Evolutionary conservation across 495 filamentous ascomycete genomes (phyloP), one percentile per base, ranked within the genome.

Genomic region (Chaetomium fimeti): DNA sequence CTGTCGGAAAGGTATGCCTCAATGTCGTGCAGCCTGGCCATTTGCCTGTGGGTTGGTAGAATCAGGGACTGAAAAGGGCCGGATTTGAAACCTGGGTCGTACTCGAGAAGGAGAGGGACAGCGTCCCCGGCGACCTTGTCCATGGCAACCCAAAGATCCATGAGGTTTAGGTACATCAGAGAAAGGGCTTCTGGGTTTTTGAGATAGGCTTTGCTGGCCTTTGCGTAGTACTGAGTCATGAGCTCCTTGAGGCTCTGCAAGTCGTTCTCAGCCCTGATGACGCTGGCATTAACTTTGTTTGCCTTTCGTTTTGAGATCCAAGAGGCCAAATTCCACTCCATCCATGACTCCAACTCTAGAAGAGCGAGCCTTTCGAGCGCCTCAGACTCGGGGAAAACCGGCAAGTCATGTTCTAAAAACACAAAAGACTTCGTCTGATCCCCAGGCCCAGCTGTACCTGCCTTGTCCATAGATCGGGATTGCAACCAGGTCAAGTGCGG

Each of bases 141-240:
- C 52, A 77, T 74, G 20, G 84, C 84, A 42, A 87, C 68, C 87
- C 88, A 91, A 0, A 90, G 64, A 28, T 90, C 86, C 60, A 89
- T 70, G 5, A 83, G 70, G 0, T 79, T 85, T 22, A 91, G 76
- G 2, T 85, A 45, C 85, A 90, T 86, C 0, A 82, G 54, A 1
- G 88, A 90, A 3, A 79, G 67, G 0, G 69, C 74, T 67, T 84
- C 84, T 0, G 86, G 82, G 48, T 82, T 80, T 0, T 61, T 57
- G 0, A 12, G 16, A 63, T 87, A 88, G 2, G 38, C 27, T 5
- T 2, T 1, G 0, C 36, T 24, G 0, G 76, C 76, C n/a, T 27
- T 18, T 1, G 25, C 0, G 53, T 71, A 55, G 52, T 80, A 80
- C 4, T 7, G 15, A 2, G 53, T 6, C 12, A 73, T 74, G 2